Conservation (phyloP, 306 rosid genomes). For the Parietaria judaica region DNA sequence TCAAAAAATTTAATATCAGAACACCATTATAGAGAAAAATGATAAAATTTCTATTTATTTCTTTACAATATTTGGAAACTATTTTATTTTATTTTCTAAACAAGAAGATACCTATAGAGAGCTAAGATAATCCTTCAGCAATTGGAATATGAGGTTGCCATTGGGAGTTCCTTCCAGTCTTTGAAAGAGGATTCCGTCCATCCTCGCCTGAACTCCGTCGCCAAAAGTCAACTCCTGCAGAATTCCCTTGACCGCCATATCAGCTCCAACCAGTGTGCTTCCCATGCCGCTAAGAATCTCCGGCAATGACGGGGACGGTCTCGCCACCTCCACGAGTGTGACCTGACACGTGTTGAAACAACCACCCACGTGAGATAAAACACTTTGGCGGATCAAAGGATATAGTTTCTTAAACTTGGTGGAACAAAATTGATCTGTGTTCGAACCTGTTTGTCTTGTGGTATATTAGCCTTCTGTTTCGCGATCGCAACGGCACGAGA, state of each 20-base stretch:
- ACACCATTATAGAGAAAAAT: too few relatives aligned
- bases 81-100: too few relatives aligned
- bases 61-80: too few relatives aligned
- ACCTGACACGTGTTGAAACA: constrained; percentile 35
- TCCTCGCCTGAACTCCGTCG: constrained; percentile 78
- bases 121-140: constrained; percentile 63
- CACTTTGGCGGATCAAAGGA: too few relatives aligned
- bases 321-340: constrained; percentile 73
- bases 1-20: too few relatives aligned
- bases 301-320: constrained; percentile 61
- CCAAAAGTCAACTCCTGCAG: constrained; percentile 45
- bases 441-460: constrained; percentile 64
- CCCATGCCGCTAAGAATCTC: constrained; percentile 68
- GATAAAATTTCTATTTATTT: too few relatives aligned
- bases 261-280: constrained; percentile 52
- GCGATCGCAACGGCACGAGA: constrained; percentile 92
- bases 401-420: too few relatives aligned
- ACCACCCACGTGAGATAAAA: neutral
- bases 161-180: constrained; percentile 60
- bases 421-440: neutral
- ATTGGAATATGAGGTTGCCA: constrained; percentile 46
- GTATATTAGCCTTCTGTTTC: constrained; percentile 82
- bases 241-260: constrained; percentile 48
- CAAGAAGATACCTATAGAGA: constrained; percentile 27
- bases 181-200: constrained; percentile 85